Percentiles rank a stretch among this genome's conserved stretches.
Conservation (phyloP, 208 protist genomes). For the Angomonas deanei region DNA sequence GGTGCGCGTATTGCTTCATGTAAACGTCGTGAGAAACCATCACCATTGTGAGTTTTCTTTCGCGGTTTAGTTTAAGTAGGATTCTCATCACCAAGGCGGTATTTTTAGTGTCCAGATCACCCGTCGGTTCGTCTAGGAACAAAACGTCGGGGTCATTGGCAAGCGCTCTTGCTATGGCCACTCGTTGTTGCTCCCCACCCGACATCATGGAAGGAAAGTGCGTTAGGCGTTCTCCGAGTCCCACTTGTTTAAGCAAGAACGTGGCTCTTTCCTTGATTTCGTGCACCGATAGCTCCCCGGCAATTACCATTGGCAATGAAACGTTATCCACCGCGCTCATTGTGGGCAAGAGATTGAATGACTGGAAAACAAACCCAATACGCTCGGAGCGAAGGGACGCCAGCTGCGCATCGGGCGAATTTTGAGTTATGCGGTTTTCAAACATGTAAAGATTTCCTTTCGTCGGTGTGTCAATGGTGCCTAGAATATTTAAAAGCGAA, state of each 20-base stretch:
- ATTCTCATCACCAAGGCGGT: slow-evolving; percentile 93
- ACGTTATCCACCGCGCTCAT: slow-evolving; percentile 94
- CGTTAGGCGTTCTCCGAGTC: slow-evolving; percentile 79
- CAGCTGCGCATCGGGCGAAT: slow-evolving; percentile 70
- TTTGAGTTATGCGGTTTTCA: slow-evolving; percentile 65
- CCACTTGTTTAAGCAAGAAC: slow-evolving; percentile 77
- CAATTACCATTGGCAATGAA: slow-evolving; percentile 94
- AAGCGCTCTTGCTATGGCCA: slow-evolving; percentile 94
- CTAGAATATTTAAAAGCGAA: slow-evolving; percentile 95
- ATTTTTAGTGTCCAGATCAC: slow-evolving; percentile 95
- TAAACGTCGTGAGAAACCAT: slow-evolving; percentile 98
- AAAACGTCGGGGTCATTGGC: slow-evolving; percentile 93
- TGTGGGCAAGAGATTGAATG: slow-evolving; percentile 95
- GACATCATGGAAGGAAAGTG: slow-evolving; percentile 93
- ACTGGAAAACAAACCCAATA: slow-evolving; percentile 96
- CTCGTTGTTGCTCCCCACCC: slow-evolving; percentile 95
- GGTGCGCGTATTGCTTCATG: slow-evolving; percentile 91
- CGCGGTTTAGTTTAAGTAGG: slow-evolving; percentile 85
- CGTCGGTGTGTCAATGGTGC: slow-evolving; percentile 95
- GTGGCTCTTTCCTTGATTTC: slow-evolving; percentile 69
- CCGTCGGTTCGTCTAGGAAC: slow-evolving; percentile 95
- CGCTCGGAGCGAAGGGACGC: slow-evolving; percentile 54
- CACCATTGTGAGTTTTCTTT: slow-evolving; percentile 91
- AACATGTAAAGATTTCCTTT: slow-evolving; percentile 93
- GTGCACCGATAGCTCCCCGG: slow-evolving; percentile 42